Percentiles rank a stretch among this genome's conserved stretches.
These are phyloP conservation scores for Vanderwaltozyma yarrowii DNA, from an alignment of 805 yeast genomes.

Conservation along the genomic window DNA sequence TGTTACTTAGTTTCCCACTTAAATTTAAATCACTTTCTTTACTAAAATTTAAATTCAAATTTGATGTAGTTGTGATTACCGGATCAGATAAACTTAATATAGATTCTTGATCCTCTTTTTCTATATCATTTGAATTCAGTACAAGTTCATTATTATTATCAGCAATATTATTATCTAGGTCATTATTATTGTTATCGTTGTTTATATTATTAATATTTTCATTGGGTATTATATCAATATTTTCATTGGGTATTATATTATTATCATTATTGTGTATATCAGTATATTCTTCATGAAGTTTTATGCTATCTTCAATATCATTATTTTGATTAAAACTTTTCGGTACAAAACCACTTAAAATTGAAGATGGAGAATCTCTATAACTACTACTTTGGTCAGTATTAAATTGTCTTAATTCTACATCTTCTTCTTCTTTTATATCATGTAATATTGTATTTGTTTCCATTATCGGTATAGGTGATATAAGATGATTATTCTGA, in stretches of 20 bases:
- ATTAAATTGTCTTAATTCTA: conserved; percentile 6
- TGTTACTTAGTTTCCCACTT: conserved; percentile 1
- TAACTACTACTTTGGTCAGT: not conserved
- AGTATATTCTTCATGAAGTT: too few species aligned
- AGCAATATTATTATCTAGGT: not conserved
- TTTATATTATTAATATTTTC: not conserved
- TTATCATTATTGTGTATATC: too few species aligned
- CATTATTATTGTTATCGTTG: not conserved
- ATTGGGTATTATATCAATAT: too few species aligned
- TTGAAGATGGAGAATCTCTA: too few species aligned
- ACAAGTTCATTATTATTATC: not conserved
- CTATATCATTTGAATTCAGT: too few species aligned
- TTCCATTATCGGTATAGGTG: not conserved
- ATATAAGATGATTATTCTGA: too few species aligned
- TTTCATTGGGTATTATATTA: too few species aligned
- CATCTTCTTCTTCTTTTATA: conserved; percentile 21
- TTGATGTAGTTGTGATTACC: not conserved
- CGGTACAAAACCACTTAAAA: too few species aligned
- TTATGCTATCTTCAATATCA: too few species aligned
- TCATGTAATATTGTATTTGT: conserved; percentile 10
- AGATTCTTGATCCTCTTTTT: not conserved
- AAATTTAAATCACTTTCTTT: not conserved
- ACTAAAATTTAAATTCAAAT: not conserved
- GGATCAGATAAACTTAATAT: not conserved
- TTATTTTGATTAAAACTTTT: too few species aligned